A percentile compares a stretch with the other conserved stretches of the same genome.
phyloP scores from a whole-genome alignment of 495 filamentous ascomycete genomes.

The Xylaria venustula region DNA sequence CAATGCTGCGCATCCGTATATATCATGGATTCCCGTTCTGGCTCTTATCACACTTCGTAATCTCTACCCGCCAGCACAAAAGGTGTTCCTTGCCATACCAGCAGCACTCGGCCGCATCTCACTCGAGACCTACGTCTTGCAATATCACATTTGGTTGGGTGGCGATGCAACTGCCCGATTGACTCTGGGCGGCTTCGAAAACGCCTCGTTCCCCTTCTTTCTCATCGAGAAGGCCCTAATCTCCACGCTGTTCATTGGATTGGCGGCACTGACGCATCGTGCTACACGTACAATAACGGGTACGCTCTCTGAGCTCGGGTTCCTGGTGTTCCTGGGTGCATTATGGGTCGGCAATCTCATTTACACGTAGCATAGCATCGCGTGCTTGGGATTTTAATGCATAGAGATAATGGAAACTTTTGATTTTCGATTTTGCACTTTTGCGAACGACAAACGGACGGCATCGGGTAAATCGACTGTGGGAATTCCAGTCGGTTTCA shows the following conservation, averaged over 20 bases:
- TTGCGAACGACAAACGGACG: conserved; percentile 14
- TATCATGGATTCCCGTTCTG: conserved; percentile 55
- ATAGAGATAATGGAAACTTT: conserved; percentile 16
- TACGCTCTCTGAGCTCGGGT: background rate
- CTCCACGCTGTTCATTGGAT: conserved; percentile 14
- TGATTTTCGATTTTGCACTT: conserved; percentile 13
- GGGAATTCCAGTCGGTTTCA: conserved; percentile 19
- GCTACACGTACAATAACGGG: conserved; percentile 13
- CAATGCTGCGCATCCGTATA: conserved; percentile 51
- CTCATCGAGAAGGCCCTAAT: conserved; percentile 21
- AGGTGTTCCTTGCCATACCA: conserved; percentile 44
- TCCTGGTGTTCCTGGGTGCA: conserved; percentile 9
- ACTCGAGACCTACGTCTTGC: conserved; percentile 59
- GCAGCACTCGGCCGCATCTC: conserved; percentile 55
- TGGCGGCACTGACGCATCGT: conserved; percentile 13
- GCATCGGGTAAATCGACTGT: conserved; percentile 13
- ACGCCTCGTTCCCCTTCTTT: conserved; percentile 12
- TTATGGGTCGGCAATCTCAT: conserved; percentile 19
- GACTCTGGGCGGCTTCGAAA: conserved; percentile 42
- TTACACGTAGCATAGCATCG: conserved; percentile 14
- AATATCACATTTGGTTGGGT: conserved; percentile 63
- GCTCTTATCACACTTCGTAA: conserved; percentile 53
- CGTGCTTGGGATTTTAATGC: conserved; percentile 15
- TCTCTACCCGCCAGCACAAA: conserved; percentile 36
- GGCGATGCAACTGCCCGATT: conserved; percentile 56